Base-by-base conservation (phyloP, 805 yeast genomes). In the Hanseniaspora lindneri region DNA sequence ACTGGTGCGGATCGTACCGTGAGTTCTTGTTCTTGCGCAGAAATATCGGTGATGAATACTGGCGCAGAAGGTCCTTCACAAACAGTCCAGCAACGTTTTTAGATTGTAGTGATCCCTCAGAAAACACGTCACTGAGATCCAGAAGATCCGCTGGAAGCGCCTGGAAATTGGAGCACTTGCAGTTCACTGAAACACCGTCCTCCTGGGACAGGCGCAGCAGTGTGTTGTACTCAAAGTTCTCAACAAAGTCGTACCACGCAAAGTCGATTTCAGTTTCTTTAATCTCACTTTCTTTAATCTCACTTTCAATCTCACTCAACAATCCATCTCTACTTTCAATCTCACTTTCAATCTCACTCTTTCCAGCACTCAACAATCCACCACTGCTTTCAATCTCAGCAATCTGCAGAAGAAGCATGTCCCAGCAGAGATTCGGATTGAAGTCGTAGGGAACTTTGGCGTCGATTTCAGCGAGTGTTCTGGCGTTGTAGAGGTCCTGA, bases 191-290 rank as follows among this genome's bases (percentile, higher is more conserved):
- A 10, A 4, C 27, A 19, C 27, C 17, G 11, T 20, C 28, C 20
- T 3, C 6, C 8, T 33, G 7, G 20, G 37, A 33, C 6, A 46
- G 3, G 8, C 39, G 20, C 32, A 46, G 33, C 3, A 46, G 39
- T 19, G 66, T 64, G 53, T 73, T 67, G 43, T 70, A 59, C 7
- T 60, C 58, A 0, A 71, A 64, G 54, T 73, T 59, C 52, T 74
- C 75, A 0, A 67, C 66, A 77, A 79, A 75, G 53, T 76, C 81
- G 44, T 69, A 71, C 81, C 80, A 76, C 43, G 76, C 73, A 54
- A 76, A 75, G 0, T 73, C 72, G 0, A 75, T 53, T 9, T 24
- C 44, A 21, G 20, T 33, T 8, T 27, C 11, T 27, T 27, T 27
- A 27, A 27, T 27, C 11, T 27, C 11, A 27, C 11, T 8, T 9